These are phyloP conservation scores for Cladophialophora psammophila DNA, from an alignment of 2,329 filamentous ascomycete species.

Conservation along the genomic window DNA sequence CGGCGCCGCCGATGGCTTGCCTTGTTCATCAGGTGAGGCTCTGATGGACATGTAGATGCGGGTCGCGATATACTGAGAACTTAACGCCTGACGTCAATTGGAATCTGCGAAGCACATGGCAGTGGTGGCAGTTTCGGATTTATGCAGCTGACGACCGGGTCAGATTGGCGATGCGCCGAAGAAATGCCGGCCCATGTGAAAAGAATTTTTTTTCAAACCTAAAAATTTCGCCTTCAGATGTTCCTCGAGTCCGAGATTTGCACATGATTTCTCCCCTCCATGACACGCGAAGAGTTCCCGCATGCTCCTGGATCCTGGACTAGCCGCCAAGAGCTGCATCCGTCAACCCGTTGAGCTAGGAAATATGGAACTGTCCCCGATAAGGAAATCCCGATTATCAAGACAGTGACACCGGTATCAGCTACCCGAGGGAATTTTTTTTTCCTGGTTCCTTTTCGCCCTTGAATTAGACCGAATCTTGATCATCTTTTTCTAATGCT, in stretches of 20 bases:
- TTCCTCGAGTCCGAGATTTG: not conserved
- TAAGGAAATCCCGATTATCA: not conserved
- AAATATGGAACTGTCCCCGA: not conserved
- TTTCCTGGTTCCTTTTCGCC: conserved; percentile 1
- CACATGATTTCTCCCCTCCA: conserved; percentile 17
- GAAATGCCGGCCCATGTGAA: conserved; percentile 18
- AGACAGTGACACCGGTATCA: not conserved
- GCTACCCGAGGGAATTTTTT: conserved; percentile 5
- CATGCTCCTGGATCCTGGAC: not conserved
- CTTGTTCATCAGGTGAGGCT: not conserved
- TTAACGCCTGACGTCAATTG: conserved; percentile 9
- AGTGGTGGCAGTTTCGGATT: not conserved
- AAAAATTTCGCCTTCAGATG: not conserved
- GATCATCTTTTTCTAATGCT: not conserved
- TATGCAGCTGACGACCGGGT: conserved; percentile 4
- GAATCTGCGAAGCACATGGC: not conserved
- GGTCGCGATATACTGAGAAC: not conserved
- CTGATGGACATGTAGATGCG: not conserved
- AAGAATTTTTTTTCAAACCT: conserved; percentile 6
- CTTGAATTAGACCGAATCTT: not conserved
- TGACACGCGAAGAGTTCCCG: not conserved
- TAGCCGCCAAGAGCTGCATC: not conserved
- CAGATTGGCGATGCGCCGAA: conserved; percentile 4
- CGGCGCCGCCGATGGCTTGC: not conserved
- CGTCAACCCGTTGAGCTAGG: not conserved